Conservation (phyloP, 306 rosid genomes). For the Quercus alba region DNA sequence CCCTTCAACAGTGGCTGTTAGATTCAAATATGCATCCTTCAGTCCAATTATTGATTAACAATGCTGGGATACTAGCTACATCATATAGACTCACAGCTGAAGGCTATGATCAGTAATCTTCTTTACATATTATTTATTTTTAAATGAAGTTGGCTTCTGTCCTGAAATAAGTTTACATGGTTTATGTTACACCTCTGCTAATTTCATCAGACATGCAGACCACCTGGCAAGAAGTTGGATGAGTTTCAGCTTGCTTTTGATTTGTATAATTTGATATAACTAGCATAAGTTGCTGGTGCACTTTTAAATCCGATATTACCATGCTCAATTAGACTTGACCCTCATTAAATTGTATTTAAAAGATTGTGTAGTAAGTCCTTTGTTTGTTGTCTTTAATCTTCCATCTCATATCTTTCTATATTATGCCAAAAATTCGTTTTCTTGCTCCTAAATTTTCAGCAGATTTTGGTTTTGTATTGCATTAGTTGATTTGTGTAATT, state of each 20-base stretch:
- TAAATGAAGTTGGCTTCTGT: not conserved
- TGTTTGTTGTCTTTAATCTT: not conserved
- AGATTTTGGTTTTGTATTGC: not conserved
- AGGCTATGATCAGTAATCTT: constrained; percentile 75
- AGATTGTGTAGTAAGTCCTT: not conserved
- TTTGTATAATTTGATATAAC: not conserved
- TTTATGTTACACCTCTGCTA: not conserved
- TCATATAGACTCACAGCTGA: constrained; percentile 67
- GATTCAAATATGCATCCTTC: constrained; percentile 78
- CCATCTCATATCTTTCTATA: not conserved
- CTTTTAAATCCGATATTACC: not conserved
- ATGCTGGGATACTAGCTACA: constrained; percentile 90
- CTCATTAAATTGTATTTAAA: constrained; percentile 5
- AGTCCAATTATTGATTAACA: constrained; percentile 71
- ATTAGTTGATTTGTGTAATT: not conserved
- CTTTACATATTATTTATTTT: constrained; percentile 11
- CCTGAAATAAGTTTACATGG: constrained; percentile 2
- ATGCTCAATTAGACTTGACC: constrained; percentile 8
- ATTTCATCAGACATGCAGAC: not conserved
- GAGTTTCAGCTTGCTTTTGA: constrained; percentile 20
- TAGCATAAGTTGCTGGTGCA: constrained; percentile 3
- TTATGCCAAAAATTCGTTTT: not conserved
- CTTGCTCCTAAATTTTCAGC: not conserved
- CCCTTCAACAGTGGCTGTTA: constrained; percentile 71
- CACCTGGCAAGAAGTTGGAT: constrained; percentile 4